Percentiles rank a stretch among this genome's conserved stretches.
Evolutionary conservation across 805 yeast species (phyloP).

Genomic region (Helenozyma rhizophorensis): DNA sequence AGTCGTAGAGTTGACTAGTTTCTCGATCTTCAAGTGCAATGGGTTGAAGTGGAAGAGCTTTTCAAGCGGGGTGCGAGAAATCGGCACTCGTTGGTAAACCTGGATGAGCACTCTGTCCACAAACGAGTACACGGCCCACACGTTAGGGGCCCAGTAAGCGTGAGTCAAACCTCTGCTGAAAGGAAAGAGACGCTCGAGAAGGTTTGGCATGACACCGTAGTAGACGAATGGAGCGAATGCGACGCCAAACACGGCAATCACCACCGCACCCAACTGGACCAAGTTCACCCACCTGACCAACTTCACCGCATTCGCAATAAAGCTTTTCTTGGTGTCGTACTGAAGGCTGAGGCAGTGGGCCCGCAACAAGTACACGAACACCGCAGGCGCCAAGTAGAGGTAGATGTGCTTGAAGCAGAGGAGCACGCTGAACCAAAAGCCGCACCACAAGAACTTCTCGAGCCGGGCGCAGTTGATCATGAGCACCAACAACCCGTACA

Average conservation of each 20-base stretch:
- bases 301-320: conserved; percentile 27
- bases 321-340: conserved; percentile 20
- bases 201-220: conserved; percentile 56
- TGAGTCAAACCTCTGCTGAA: conserved; percentile 93
- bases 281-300: conserved; percentile 53
- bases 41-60: conserved; percentile 44
- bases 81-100: conserved; percentile 33
- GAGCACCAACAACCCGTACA: conserved; percentile 77
- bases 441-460: conserved; percentile 54
- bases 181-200: conserved; percentile 76
- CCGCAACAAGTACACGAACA: conserved; percentile 72
- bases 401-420: conserved; percentile 94
- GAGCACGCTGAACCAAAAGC: conserved; percentile 64
- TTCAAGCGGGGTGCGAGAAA: conserved; percentile 25
- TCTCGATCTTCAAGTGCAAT: conserved; percentile 29
- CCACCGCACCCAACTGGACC: conserved; percentile 58
- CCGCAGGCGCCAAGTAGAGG: conserved; percentile 91
- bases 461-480: conserved; percentile 69
- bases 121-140: conserved; percentile 93
- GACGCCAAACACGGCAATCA: conserved; percentile 52
- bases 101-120: conserved; percentile 65
- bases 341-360: conserved; percentile 58
- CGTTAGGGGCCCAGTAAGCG: conserved; percentile 98
- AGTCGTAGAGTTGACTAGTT: conserved; percentile 42
- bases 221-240: conserved; percentile 80